Percentiles rank a stretch among this genome's conserved stretches.
These are phyloP conservation scores for Cyberlindnera petersonii DNA, from an alignment of 805 yeast species.

Conservation along the genomic window DNA sequence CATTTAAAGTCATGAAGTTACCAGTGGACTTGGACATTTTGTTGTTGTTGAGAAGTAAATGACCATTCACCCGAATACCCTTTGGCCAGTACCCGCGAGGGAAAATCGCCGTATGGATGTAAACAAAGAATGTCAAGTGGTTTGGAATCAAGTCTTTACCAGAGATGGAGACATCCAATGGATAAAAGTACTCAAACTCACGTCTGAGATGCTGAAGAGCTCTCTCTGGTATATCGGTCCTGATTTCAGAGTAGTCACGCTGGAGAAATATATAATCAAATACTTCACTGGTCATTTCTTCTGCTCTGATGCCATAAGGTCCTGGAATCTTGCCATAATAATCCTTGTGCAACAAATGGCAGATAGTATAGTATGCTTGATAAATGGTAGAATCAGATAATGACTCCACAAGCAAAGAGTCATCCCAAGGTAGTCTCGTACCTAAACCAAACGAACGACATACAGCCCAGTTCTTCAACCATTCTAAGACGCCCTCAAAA, in stretches of 20 bases:
- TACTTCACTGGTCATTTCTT: conserved; percentile 87
- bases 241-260: conserved; percentile 42
- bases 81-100: conserved; percentile 88
- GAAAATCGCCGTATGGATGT: conserved; percentile 89
- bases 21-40: conserved; percentile 99
- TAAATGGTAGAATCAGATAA: conserved; percentile 94
- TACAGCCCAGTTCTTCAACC: conserved; percentile 98
- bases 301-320: conserved; percentile 67
- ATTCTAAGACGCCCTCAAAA: conserved; percentile 88
- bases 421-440: conserved; percentile 95
- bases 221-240: conserved; percentile 57
- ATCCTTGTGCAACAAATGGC: conserved; percentile 82
- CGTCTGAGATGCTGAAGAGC: conserved; percentile 74
- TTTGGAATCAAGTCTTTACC: conserved; percentile 98
- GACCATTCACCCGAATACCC: conserved; percentile 94
- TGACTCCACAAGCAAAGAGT: conserved; percentile 87
- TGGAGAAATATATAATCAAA: conserved; percentile 87
- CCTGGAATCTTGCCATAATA: conserved; percentile 78
- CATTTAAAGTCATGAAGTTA: conserved; percentile 87
- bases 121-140: conserved; percentile 93
- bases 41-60: conserved; percentile 88
- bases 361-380: conserved; percentile 90
- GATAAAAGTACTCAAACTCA: conserved; percentile 96
- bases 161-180: conserved; percentile 85
- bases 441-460: conserved; percentile 96